A percentile compares a stretch with the other conserved stretches of the same genome.
phyloP scores from a whole-genome alignment of 441 rosid genomes.

The Theobroma grandiflorum region DNA sequence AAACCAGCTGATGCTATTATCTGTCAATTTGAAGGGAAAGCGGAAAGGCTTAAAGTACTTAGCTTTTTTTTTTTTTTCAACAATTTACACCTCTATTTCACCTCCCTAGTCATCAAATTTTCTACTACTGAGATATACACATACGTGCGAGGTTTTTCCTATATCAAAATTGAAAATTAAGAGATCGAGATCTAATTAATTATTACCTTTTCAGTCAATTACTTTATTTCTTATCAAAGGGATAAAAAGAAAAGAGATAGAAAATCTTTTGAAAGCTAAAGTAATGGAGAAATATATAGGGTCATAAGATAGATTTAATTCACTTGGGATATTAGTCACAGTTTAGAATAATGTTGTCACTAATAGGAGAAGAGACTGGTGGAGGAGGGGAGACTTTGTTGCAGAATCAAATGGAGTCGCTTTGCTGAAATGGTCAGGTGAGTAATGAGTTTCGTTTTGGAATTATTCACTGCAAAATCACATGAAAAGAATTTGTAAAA shows the following conservation, averaged over 20 bases:
- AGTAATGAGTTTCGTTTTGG: background rate
- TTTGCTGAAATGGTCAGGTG: background rate
- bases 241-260: background rate
- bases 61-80: no score
- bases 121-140: no score
- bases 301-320: background rate
- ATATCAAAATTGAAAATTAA: no score
- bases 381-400: no score
- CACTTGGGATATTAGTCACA: background rate
- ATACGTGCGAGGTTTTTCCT: no score
- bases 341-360: background rate
- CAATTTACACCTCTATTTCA: no score
- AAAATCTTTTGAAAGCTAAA: background rate
- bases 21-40: background rate
- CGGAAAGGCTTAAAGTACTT: no score
- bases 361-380: background rate
- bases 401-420: background rate
- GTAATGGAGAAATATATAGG: background rate
- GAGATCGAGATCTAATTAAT: no score
- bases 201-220: no score
- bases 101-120: no score
- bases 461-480: background rate
- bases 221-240: no score
- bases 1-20: background rate
- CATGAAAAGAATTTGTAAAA: background rate